A percentile compares a stretch with the other conserved stretches of the same genome.
These are phyloP conservation scores for Starmera pachycereana DNA, from an alignment of 805 yeast genomes.

Conservation along the genomic window DNA sequence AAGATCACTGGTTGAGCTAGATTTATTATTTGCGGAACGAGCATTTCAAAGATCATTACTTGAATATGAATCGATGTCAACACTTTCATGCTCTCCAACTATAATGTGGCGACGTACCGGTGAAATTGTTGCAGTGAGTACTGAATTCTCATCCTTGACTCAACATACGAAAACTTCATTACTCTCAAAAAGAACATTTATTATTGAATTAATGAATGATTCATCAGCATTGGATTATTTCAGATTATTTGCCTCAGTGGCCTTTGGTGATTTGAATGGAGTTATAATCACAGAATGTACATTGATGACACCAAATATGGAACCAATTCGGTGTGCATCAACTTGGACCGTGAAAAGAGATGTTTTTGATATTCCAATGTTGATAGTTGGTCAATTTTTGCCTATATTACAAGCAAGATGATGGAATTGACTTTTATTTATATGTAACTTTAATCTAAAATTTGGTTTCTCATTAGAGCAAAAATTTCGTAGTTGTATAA, in stretches of 20 bases:
- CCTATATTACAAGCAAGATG: conserved; percentile 39
- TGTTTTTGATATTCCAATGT: conserved; percentile 75
- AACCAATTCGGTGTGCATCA: conserved; percentile 53
- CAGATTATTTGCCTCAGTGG: conserved; percentile 44
- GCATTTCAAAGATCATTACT: conserved; percentile 44
- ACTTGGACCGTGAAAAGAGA: conserved; percentile 84
- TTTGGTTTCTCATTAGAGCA: too few relatives aligned
- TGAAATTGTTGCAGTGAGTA: conserved; percentile 70
- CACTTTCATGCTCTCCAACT: conserved; percentile 62
- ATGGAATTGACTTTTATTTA: too few relatives aligned
- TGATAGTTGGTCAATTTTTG: conserved; percentile 71
- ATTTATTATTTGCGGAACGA: conserved; percentile 51
- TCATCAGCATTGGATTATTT: conserved; percentile 64
- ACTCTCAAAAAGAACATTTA: conserved; percentile 50
- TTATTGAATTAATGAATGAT: conserved; percentile 78
- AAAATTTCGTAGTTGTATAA: too few relatives aligned
- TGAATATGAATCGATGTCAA: conserved; percentile 43
- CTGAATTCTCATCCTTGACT: conserved; percentile 61
- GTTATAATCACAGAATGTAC: conserved; percentile 30
- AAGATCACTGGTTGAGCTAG: conserved; percentile 60
- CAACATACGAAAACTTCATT: conserved; percentile 52
- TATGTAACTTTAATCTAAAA: too few relatives aligned
- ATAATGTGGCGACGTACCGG: conserved; percentile 83
- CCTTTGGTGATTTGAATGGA: conserved; percentile 39
- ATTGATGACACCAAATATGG: conserved; percentile 25